Evolutionary conservation across 192 early-diverging fungal species (phyloP), one percentile per base, ranked within the genome.

Genomic region (Umbelopsis isabellina): DNA sequence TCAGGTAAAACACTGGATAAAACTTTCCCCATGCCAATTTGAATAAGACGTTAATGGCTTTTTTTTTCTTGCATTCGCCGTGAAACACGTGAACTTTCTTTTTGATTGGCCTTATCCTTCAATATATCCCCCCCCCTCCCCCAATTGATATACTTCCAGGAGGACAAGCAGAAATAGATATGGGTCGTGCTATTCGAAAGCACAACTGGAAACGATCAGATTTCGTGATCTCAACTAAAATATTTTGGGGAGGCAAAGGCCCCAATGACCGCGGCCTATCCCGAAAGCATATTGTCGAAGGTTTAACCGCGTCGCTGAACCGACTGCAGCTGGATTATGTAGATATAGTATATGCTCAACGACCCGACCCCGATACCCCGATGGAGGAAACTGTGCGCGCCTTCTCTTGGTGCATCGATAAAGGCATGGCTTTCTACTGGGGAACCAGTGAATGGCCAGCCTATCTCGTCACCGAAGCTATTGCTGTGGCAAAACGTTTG

Each of bases 351-450:
- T 93, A 88, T 77, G 94, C 94, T 21, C 94, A 95, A 73, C 80
- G 94, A 30, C 93, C 92, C 55, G 75, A 77, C 61, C 75, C 58
- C 10, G 81, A 79, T 71, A 75, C 81, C 37, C 92, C 92, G n/a
- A 95, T 93, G 90, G 89, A 92, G 69, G 93, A 95, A 76, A 86
- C 87, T 47, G 93, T 95, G 12, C 88, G 92, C 2, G 94, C 91
- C 5, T 95, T 95, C 74, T 93, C 93, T 73, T 84, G 82, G 79
- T 83, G 90, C 18, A 92, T 95, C 70, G 89, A 94, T 46, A 85
- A 88, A 69, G 93, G 93, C 41, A 84, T 84, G 83, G 89, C 91
- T 11, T 87, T 94, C 22, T 94, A 95, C 79, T 95, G 92, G 92
- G 91, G 93, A 33, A 92, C 92, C 2, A 85, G 83, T 33, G 94